Evolutionary conservation across 2,329 filamentous ascomycete genomes (phyloP).

Genomic region (Xylariaceae sp.): DNA sequence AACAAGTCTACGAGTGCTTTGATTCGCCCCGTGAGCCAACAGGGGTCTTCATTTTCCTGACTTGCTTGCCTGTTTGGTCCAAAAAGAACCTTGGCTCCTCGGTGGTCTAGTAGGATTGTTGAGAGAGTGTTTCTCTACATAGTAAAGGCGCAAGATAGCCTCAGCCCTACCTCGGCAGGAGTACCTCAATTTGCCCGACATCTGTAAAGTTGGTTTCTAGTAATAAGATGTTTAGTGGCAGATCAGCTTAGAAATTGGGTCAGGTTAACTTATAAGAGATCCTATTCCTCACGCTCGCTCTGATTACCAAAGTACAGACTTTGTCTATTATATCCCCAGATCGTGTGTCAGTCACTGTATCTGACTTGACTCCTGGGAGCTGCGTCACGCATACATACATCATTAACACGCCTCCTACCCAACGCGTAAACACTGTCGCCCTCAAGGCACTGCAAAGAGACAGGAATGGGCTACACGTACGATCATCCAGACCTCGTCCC

Average conservation of each 20-base stretch:
- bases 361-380: no score
- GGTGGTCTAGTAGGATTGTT: not conserved
- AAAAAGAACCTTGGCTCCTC: not conserved
- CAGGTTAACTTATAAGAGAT: no score
- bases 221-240: no score
- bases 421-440: no score
- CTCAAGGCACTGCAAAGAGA: not conserved
- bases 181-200: not conserved
- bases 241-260: no score
- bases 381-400: no score
- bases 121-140: not conserved
- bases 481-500: constrained; percentile 2
- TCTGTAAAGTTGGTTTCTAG: not conserved
- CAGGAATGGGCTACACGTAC: constrained; percentile 10
- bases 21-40: not conserved
- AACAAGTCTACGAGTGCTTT: not conserved
- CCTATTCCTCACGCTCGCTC: no score
- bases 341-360: no score
- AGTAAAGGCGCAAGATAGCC: not conserved
- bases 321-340: no score
- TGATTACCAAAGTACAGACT: no score
- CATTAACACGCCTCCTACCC: no score
- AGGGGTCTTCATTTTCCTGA: not conserved
- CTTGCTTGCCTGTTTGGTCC: not conserved
- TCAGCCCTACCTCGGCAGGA: not conserved